phyloP scores from a whole-genome alignment of 257 asterid species.

The Fraxinus quadrangulata region DNA sequence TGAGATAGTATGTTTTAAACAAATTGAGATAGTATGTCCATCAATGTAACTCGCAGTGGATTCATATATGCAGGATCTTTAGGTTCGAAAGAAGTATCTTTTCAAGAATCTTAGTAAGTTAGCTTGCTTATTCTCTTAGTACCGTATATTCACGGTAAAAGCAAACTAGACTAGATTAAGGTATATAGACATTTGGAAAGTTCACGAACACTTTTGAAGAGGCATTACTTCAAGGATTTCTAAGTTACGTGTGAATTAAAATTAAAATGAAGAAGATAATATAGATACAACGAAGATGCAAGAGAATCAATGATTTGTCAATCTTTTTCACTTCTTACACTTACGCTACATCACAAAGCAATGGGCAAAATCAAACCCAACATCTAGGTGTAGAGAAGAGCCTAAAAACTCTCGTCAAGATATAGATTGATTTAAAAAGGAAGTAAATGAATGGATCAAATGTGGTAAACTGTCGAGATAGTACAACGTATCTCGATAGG shows the following conservation, averaged over 20 bases:
- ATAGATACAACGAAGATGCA: background rate
- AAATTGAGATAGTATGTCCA: background rate
- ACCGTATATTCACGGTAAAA: background rate
- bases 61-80: too few species aligned
- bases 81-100: too few species aligned
- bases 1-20: background rate
- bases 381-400: background rate
- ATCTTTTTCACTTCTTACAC: too few species aligned
- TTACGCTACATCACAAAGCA: background rate
- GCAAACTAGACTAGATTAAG: background rate
- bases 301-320: background rate
- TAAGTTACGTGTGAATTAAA: too few species aligned
- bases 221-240: background rate
- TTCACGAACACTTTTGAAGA: background rate
- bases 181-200: background rate
- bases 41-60: background rate
- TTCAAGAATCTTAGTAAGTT: too few species aligned
- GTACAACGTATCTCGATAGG: background rate
- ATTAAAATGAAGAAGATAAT: too few species aligned
- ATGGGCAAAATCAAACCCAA: too few species aligned
- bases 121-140: too few species aligned
- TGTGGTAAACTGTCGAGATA: too few species aligned
- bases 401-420: too few species aligned
- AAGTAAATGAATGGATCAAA: too few species aligned
- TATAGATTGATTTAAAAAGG: too few species aligned